A percentile compares a stretch with the other conserved stretches of the same genome.
Evolutionary conservation across 345 rosid genomes (phyloP).

Genomic region (Mallotus nudiflorus): DNA sequence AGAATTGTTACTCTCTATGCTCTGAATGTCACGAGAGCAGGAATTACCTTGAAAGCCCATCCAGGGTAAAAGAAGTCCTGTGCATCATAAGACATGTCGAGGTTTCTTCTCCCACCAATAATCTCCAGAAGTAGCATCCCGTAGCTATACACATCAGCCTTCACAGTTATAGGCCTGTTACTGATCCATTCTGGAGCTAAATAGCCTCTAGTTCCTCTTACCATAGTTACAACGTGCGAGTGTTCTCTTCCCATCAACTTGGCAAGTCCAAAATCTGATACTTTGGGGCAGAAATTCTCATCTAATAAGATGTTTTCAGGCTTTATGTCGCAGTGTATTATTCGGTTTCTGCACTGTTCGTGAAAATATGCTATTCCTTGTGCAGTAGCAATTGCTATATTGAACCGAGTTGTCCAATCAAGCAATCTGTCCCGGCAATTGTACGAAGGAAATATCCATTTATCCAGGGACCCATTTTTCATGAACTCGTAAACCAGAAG

Average conservation of each 20-base stretch:
- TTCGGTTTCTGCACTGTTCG: slow-evolving; percentile 33
- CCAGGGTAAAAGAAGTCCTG: slow-evolving; percentile 76
- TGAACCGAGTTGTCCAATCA: slow-evolving; percentile 33
- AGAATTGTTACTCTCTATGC: neutral
- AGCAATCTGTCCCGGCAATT: slow-evolving; percentile 16
- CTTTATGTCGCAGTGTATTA: slow-evolving; percentile 37
- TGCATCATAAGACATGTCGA: slow-evolving; percentile 29
- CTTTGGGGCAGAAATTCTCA: slow-evolving; percentile 31
- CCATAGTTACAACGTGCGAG: slow-evolving; percentile 38
- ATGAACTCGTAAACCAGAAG: slow-evolving; percentile 35
- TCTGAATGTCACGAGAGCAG: too few relatives aligned
- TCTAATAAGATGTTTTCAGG: slow-evolving; percentile 35
- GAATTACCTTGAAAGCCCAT: slow-evolving; percentile 88
- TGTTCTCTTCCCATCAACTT: slow-evolving; percentile 39
- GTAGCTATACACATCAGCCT: slow-evolving; percentile 37
- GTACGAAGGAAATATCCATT: slow-evolving; percentile 30
- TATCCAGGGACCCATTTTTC: slow-evolving; percentile 36
- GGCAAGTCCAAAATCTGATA: slow-evolving; percentile 35
- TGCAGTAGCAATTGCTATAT: slow-evolving; percentile 31
- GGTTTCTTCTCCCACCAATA: slow-evolving; percentile 34
- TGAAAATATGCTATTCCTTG: slow-evolving; percentile 37
- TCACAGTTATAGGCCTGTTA: slow-evolving; percentile 35
- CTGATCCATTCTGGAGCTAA: slow-evolving; percentile 37
- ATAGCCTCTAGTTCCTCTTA: slow-evolving; percentile 35
- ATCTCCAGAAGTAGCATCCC: slow-evolving; percentile 38